These are phyloP conservation scores for Lentinus tigrinus DNA, from an alignment of 768 basidiomycete genomes.

Conservation along the genomic window DNA sequence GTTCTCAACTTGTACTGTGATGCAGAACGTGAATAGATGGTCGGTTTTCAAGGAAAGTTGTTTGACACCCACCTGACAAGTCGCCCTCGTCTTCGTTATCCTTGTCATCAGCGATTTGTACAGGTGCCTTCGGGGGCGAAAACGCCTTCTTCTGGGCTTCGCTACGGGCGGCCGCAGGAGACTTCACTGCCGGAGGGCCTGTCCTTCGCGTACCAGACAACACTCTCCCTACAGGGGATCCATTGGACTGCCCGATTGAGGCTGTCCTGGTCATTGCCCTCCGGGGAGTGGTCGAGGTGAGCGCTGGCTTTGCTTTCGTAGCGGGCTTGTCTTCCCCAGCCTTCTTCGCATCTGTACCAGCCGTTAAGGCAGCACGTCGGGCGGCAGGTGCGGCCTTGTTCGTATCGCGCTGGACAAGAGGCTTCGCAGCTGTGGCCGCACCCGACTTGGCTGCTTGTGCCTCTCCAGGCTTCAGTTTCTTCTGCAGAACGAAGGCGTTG, in stretches of 20 bases:
- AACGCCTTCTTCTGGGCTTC: conserved; percentile 13
- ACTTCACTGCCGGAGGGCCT: background rate
- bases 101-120: background rate
- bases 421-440: conserved; percentile 23
- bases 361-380: background rate
- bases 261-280: background rate
- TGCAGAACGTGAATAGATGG: background rate
- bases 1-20: conserved; percentile 16
- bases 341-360: conserved; percentile 1
- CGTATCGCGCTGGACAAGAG: conserved; percentile 22
- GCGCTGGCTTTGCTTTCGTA: background rate
- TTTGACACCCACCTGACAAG: conserved; percentile 15
- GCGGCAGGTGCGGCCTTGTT: conserved; percentile 13
- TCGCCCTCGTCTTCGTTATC: conserved; percentile 1
- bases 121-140: conserved; percentile 17
- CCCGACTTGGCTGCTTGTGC: background rate
- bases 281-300: conserved; percentile 1
- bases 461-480: conserved; percentile 21
- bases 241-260: background rate
- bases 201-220: background rate
- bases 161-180: background rate
- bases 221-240: conserved; percentile 4
- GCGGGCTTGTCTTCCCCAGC: background rate
- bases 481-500: conserved; percentile 14
- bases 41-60: no score